These are phyloP conservation scores for Inonotus hispidus DNA, from an alignment of 1,284 basidiomycete genomes.

Conservation along the genomic window DNA sequence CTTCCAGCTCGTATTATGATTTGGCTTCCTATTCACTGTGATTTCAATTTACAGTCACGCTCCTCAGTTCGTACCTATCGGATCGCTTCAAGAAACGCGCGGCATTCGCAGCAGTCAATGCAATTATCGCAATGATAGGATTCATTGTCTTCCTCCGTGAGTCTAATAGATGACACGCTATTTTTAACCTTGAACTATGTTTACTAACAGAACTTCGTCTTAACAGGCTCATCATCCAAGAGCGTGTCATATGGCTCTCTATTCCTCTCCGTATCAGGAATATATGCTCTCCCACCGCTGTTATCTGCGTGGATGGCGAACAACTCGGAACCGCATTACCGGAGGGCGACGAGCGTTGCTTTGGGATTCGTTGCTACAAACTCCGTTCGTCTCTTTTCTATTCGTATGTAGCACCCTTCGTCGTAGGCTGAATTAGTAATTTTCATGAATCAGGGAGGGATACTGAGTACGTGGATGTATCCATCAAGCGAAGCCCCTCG, in stretches of 20 bases:
- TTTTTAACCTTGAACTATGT: not conserved
- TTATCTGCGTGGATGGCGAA: conserved; percentile 20
- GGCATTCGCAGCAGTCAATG: not conserved
- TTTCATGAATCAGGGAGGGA: conserved; percentile 35
- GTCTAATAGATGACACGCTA: not conserved
- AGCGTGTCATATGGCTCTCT: conserved; percentile 16
- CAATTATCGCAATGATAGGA: conserved; percentile 12
- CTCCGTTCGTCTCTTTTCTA: conserved; percentile 3
- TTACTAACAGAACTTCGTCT: not conserved
- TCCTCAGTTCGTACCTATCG: conserved; percentile 16
- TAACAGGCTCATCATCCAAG: conserved; percentile 11
- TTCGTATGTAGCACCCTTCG: not conserved
- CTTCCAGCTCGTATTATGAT: not conserved
- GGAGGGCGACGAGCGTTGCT: conserved; percentile 18
- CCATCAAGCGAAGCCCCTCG: conserved; percentile 33
- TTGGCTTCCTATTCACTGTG: not conserved
- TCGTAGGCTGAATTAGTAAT: not conserved
- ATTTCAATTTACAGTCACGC: conserved; percentile 11
- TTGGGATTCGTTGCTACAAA: conserved; percentile 19
- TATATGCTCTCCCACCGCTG: conserved; percentile 15
- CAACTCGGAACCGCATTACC: conserved; percentile 20
- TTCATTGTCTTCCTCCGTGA: conserved; percentile 16
- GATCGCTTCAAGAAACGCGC: conserved; percentile 16
- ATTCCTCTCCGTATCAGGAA: conserved; percentile 18
- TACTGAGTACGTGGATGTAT: conserved; percentile 36